Base-by-base conservation (phyloP, 2,329 filamentous ascomycete genomes). In the Nakataea oryzae region DNA sequence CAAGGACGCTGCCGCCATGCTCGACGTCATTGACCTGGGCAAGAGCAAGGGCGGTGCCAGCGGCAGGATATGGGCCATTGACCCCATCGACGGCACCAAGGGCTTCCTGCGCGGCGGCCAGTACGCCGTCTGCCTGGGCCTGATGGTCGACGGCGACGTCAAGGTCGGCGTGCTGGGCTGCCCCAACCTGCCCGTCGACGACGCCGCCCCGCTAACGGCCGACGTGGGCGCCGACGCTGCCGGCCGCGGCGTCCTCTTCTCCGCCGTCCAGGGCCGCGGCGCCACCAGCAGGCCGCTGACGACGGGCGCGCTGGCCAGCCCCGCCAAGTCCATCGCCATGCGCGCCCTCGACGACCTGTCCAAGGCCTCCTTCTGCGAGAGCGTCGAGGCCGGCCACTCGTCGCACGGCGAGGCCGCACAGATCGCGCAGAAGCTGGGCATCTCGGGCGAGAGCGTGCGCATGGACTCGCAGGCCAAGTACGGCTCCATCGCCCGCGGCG, bases 401-500 rank as follows among this genome's bases (percentile, higher is more conserved):
- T 87, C 89, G 63, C 96, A 99, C 76, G 86, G 85, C 68, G 91
- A 97, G 74, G 90, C 96, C 68, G 90, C 89, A 50, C 81, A 86
- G 68, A 96, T 99, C 70, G 91, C 95, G 8, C 76, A 85, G 69
- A 89, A 86, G 71, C 84, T 99, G 7, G 92, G 92, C 62, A 96
- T 99, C 74, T 93, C 89, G 27, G 86, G 86, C 69, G 86, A 89
- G n/a, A 92, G 89, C 67, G 93, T 99, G 64, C 86, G 93, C 66
- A 95, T 99, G 89, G 95, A 99, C 78, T 96, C 91, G 61, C 95
- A 99, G 77, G 93, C 95, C 69, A 99, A 99, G 77, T 99, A 99
- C 76, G 93, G 88, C 65, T 95, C 90, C 47, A 96, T 99, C 72
- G 95, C 95, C 47, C 84, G 95, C 65, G 95, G 95, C 57, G 92